phyloP scores from a whole-genome alignment of 2,329 filamentous ascomycete genomes.

The Cladosporium sp. region DNA sequence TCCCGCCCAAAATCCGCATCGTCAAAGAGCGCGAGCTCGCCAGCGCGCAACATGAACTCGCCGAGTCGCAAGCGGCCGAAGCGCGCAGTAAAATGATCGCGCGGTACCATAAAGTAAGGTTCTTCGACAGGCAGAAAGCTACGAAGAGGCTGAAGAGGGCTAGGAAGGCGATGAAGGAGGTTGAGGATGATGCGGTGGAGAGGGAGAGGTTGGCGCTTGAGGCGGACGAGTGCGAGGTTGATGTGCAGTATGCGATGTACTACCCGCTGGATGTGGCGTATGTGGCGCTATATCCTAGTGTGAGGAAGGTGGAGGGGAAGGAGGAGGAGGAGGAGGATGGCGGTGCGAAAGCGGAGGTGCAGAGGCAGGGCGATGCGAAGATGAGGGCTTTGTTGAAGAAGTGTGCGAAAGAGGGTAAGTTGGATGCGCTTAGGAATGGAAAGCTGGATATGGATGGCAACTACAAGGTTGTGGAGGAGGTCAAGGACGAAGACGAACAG shows the following conservation, averaged over 20 bases:
- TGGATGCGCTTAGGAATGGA: slow-evolving; percentile 60
- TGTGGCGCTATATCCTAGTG: slow-evolving; percentile 54
- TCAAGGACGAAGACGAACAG: slow-evolving; percentile 2
- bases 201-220: slow-evolving; percentile 25
- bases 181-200: slow-evolving; percentile 39
- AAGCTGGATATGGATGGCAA: slow-evolving; percentile 27
- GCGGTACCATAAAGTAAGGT: slow-evolving; percentile 80
- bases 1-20: slow-evolving; percentile 67
- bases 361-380: slow-evolving; percentile 48
- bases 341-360: slow-evolving; percentile 38
- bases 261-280: slow-evolving; percentile 72
- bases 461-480: slow-evolving; percentile 11
- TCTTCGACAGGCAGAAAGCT: slow-evolving; percentile 81
- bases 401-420: slow-evolving; percentile 59
- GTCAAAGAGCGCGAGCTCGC: slow-evolving; percentile 72
- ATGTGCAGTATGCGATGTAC: slow-evolving; percentile 73
- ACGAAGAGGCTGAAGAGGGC: slow-evolving; percentile 66
- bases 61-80: slow-evolving; percentile 60
- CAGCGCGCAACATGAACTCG: slow-evolving; percentile 65
- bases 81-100: slow-evolving; percentile 68
- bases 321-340: slow-evolving; percentile 32
- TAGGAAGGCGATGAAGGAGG: slow-evolving; percentile 57
- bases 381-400: slow-evolving; percentile 70
- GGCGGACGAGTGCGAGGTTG: slow-evolving; percentile 59
- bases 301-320: slow-evolving; percentile 34